Conservation (phyloP, 2,329 filamentous ascomycete species). For the Whalleya microplaca region DNA sequence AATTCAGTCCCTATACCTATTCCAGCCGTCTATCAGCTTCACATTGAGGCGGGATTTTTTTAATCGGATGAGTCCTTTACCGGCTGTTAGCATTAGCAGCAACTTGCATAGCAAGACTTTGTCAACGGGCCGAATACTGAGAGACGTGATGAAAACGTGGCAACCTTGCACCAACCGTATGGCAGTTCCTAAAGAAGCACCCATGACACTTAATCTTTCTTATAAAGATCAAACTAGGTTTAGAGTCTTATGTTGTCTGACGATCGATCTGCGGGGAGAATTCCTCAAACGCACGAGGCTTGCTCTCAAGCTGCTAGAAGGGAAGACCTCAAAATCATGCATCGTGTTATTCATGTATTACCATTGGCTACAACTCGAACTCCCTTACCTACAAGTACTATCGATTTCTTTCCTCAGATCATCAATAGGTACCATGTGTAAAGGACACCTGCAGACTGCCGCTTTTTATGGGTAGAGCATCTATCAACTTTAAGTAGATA, state of each 20-base stretch:
- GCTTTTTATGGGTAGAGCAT: neutral
- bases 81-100: conserved; percentile 19
- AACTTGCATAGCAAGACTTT: conserved; percentile 22
- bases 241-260: conserved; percentile 20
- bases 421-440: neutral
- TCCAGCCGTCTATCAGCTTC: neutral
- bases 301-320: conserved; percentile 7
- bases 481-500: neutral
- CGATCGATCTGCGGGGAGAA: conserved; percentile 25
- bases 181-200: conserved; percentile 12
- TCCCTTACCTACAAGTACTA: neutral
- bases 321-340: neutral
- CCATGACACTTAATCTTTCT: conserved; percentile 24
- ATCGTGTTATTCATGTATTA: neutral
- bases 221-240: conserved; percentile 22
- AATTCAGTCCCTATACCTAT: neutral
- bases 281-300: conserved; percentile 18
- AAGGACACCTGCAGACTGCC: neutral
- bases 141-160: conserved; percentile 27
- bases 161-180: conserved; percentile 25
- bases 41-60: neutral
- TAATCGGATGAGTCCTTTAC: conserved; percentile 8
- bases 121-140: conserved; percentile 34
- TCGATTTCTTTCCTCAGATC: conserved; percentile 5
- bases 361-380: neutral